These are phyloP conservation scores for Periconia macrospinosa DNA, from an alignment of 2,329 filamentous ascomycete genomes.

Conservation along the genomic window DNA sequence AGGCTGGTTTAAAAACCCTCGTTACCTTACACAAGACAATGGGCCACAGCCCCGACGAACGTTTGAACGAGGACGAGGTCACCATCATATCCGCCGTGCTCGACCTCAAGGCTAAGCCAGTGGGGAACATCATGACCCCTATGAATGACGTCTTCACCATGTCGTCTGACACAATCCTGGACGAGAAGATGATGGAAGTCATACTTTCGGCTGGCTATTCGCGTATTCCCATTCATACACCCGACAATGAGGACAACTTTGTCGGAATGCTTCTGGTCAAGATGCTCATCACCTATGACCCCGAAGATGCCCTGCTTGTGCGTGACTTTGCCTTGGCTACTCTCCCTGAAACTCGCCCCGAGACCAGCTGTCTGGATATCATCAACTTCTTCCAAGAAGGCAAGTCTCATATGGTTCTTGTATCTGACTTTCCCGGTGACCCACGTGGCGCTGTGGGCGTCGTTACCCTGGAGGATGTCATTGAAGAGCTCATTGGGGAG, in stretches of 20 bases:
- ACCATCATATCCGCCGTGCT: slow-evolving; percentile 97
- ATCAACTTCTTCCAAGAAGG: slow-evolving; percentile 99
- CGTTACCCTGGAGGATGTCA: slow-evolving; percentile 95
- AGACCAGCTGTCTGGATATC: slow-evolving; percentile 96
- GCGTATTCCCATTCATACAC: slow-evolving; percentile 88
- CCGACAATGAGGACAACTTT: slow-evolving; percentile 83
- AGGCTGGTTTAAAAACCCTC: slow-evolving; percentile 92
- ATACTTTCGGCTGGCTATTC: slow-evolving; percentile 95
- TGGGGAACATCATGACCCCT: slow-evolving; percentile 96
- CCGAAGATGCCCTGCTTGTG: slow-evolving; percentile 85
- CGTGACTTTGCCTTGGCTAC: slow-evolving; percentile 91
- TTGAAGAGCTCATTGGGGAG: slow-evolving; percentile 98
- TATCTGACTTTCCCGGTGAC: slow-evolving; percentile 80
- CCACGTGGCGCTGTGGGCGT: slow-evolving; percentile 89
- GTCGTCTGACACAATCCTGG: slow-evolving; percentile 89
- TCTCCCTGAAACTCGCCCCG: slow-evolving; percentile 88
- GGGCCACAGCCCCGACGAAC: slow-evolving; percentile 78
- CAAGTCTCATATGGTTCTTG: slow-evolving; percentile 97
- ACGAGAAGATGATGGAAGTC: slow-evolving; percentile 91
- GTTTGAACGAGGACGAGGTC: slow-evolving; percentile 94
- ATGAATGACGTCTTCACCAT: slow-evolving; percentile 98
- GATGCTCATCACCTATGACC: slow-evolving; percentile 98
- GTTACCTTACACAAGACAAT: slow-evolving; percentile 93
- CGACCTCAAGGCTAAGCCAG: slow-evolving; percentile 93
- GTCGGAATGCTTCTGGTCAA: slow-evolving; percentile 95